Percentiles rank a stretch among this genome's conserved stretches.
phyloP scores from a whole-genome alignment of 1,284 basidiomycete genomes.

The Leccinum pallidistipes region DNA sequence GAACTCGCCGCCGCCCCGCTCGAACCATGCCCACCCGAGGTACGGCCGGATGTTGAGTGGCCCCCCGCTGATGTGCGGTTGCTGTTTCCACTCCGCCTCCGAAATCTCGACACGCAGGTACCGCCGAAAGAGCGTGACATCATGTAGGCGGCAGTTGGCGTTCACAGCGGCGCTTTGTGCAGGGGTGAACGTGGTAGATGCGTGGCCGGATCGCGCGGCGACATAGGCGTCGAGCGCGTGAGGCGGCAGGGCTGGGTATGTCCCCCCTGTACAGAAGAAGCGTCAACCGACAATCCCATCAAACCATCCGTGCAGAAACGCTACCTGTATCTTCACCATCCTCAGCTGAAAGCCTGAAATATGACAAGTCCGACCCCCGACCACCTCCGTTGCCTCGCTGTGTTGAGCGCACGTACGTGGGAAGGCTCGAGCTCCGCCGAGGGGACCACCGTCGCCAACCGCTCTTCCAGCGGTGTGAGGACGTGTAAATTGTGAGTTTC shows the following conservation, averaged over 20 bases:
- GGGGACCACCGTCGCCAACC: constrained; percentile 42
- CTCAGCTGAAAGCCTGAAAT: constrained; percentile 28
- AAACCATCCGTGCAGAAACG: neutral
- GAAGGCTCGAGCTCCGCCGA: constrained; percentile 40
- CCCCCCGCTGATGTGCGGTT: constrained; percentile 46
- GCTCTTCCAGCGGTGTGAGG: constrained; percentile 32
- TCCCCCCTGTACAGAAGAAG: constrained; percentile 44
- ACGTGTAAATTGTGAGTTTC: no score
- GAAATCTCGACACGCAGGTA: constrained; percentile 46
- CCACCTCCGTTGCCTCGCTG: constrained; percentile 47
- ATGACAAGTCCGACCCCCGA: constrained; percentile 47
- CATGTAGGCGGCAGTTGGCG: constrained; percentile 40
- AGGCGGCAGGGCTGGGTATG: constrained; percentile 51
- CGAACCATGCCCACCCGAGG: constrained; percentile 49
- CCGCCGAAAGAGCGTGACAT: constrained; percentile 48
- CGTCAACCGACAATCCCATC: neutral
- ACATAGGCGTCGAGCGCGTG: constrained; percentile 37
- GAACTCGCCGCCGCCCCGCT: constrained; percentile 40
- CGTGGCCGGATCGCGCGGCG: constrained; percentile 37
- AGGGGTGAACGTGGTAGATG: constrained; percentile 28
- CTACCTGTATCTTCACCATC: constrained; percentile 18
- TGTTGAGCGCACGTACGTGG: constrained; percentile 27
- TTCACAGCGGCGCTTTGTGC: constrained; percentile 33
- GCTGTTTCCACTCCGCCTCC: constrained; percentile 49
- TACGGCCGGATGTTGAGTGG: constrained; percentile 55